Evolutionary conservation across 1,139 yeast species (phyloP), one percentile per base, ranked within the genome.

Genomic region (Yamadazyma conglobata): DNA sequence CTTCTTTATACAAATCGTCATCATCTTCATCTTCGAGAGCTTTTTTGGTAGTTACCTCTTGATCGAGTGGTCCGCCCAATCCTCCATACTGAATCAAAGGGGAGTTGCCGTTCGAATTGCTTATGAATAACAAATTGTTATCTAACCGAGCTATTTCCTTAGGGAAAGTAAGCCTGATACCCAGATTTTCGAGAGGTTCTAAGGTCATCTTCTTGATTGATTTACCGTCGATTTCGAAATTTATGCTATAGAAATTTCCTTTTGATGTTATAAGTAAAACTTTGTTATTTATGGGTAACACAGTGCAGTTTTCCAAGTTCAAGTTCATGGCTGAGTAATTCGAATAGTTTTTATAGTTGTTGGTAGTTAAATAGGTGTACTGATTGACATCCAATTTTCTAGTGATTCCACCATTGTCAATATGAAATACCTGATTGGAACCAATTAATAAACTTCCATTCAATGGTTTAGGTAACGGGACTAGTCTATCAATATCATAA

Each of bases 361-460:
- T 63, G 0, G 89, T 74, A 24, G 68, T 64, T 18, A 64, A 59
- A 2, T 66, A 46, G 10, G 78, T 73, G 44, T 59, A 81, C 35
- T 66, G 60, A 50, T 85, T 86, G 5, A 82, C 77, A 1, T 83
- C 79, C 1, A 82, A 63, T 22, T 89, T 83, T 44, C 77, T 73
- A 2, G 71, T 55, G 15, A 82, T 73, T 7, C 96, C 96, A 2
- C 93, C 79, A 31, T 86, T 78, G 50, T 88, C 96, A 14, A 88
- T 72, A 52, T 86, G 93, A 11, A 87, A 60, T 10, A 89, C 47
- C 43, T 83, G 87, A 50, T 89, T 88, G 18, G 83, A 71, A 2
- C 96, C 96, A 6, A 85, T 35, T 13, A 88, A 54, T 10, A 88
- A 59, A 25, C 81, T 66, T 1, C 95, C 94, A 37, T 82, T 84